phyloP scores from a whole-genome alignment of 2,329 filamentous ascomycete species.

The Rutstroemia sp. region DNA sequence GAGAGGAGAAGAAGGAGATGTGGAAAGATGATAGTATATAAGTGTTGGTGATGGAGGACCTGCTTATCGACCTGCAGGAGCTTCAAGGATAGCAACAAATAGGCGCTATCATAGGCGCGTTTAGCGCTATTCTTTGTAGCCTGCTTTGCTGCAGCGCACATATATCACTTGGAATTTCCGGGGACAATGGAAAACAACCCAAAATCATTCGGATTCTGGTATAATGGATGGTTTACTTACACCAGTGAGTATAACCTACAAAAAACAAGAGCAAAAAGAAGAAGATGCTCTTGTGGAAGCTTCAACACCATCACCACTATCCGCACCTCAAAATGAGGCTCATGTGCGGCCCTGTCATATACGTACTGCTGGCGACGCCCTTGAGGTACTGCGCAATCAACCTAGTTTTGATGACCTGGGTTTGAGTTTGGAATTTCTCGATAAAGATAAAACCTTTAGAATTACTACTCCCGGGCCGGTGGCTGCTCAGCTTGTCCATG shows the following conservation, averaged over 20 bases:
- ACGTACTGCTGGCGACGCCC: conserved; percentile 37
- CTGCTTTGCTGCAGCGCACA: background rate
- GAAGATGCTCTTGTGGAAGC: conserved; percentile 21
- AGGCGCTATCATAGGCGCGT: conserved; percentile 10
- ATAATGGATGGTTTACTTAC: conserved; percentile 43
- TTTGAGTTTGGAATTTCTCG: conserved; percentile 45
- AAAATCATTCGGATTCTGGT: conserved; percentile 6
- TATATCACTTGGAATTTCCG: background rate
- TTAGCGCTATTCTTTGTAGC: background rate
- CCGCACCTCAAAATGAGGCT: conserved; percentile 9
- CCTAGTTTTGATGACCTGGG: conserved; percentile 53
- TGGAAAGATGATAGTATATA: background rate
- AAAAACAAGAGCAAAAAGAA: conserved; percentile 9
- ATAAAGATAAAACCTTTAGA: conserved; percentile 38
- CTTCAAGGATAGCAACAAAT: background rate
- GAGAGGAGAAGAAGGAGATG: too few relatives aligned
- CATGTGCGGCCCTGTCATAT: conserved; percentile 5
- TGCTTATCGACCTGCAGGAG: conserved; percentile 16
- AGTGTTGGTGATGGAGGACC: background rate
- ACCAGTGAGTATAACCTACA: conserved; percentile 37
- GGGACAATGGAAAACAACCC: background rate
- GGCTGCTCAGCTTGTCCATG: conserved; percentile 67
- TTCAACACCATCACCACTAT: conserved; percentile 9
- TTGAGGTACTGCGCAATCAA: conserved; percentile 54
- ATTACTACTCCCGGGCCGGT: conserved; percentile 57